Evolutionary conservation across 2,329 filamentous ascomycete species (phyloP), one percentile per base, ranked within the genome.

Genomic region (Teratosphaeria nubilosa): DNA sequence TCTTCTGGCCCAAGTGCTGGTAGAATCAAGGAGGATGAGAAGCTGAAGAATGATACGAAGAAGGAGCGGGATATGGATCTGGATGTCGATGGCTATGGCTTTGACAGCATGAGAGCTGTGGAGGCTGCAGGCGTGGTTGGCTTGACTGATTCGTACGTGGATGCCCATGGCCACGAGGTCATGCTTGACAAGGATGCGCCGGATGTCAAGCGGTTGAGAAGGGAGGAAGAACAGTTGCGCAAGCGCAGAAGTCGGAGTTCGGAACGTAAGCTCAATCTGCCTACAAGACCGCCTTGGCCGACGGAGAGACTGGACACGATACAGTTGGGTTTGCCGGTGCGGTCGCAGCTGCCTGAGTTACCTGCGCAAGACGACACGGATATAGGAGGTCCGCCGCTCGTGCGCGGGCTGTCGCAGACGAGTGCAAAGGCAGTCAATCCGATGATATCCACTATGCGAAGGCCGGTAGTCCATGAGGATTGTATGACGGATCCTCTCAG

Each of bases 401-500:
- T 79, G 57, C 75, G 77, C 32, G 82, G 84, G 55, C 74, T 78
- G 31, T 75, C 75, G 16, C 81, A 80, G 31, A 80, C 80, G 50
- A 75, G 78, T 5, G 64, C 61, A 24, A 67, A 66, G 52, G 62
- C 73, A 24, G 74, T 82, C 64, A 77, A 80, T 56, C 76, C 79
- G 11, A 69, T 82, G 5, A 66, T 79, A 14, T 70, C 85, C 9
- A 89, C 94, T 58, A 85, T 97, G 66, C 82, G 83, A 59, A 82
- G 81, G 22, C 89, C 90, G 0, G 77, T 82, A 34, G 82, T 99
- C 27, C 85, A 90, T 62, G 89, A 91, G 66, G 88, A 97, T 70
- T 97, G 92, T 74, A 99, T 99, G 91, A 83, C 81, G 16, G 94
- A 99, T 73, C 94, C 95, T 0, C 75, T 99, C 48, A 86, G 86